A percentile compares a stretch with the other conserved stretches of the same genome.
Evolutionary conservation across 768 basidiomycete genomes (phyloP).

Genomic region (Tremella mesenterica): DNA sequence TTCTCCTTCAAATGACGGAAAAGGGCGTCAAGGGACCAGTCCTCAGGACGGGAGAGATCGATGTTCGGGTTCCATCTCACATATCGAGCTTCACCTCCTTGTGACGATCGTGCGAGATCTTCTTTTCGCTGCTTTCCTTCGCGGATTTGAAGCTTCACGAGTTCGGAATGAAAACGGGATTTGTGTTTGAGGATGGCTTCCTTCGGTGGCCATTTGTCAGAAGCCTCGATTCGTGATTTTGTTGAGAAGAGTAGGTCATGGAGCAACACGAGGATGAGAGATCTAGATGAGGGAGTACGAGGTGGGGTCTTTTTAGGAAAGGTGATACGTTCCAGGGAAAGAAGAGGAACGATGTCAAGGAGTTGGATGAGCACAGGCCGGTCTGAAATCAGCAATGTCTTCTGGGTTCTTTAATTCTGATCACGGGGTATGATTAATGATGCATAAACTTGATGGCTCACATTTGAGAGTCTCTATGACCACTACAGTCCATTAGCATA

Average conservation of each 20-base stretch:
- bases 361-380: conserved; percentile 65
- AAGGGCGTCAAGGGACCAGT: conserved; percentile 9
- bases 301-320: conserved; percentile 48
- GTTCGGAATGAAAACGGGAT: conserved; percentile 75
- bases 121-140: conserved; percentile 37
- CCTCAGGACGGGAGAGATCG: conserved; percentile 19
- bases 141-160: conserved; percentile 50
- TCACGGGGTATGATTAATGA: background rate
- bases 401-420: conserved; percentile 32
- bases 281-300: conserved; percentile 49
- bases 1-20: conserved; percentile 9
- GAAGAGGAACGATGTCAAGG: conserved; percentile 58
- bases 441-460: conserved; percentile 45
- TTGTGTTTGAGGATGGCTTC: conserved; percentile 80
- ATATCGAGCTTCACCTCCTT: conserved; percentile 45
- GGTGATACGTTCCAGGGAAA: conserved; percentile 66
- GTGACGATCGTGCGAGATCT: conserved; percentile 33
- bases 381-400: conserved; percentile 51
- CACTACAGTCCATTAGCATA: conserved; percentile 45
- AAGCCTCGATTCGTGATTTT: conserved; percentile 69
- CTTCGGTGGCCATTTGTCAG: conserved; percentile 76
- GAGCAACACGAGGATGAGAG: conserved; percentile 73
- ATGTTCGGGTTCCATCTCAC: conserved; percentile 43
- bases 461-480: conserved; percentile 95
- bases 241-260: conserved; percentile 78